Conservation (phyloP, 2,329 filamentous ascomycete genomes). For the Fusarium sublunatum region DNA sequence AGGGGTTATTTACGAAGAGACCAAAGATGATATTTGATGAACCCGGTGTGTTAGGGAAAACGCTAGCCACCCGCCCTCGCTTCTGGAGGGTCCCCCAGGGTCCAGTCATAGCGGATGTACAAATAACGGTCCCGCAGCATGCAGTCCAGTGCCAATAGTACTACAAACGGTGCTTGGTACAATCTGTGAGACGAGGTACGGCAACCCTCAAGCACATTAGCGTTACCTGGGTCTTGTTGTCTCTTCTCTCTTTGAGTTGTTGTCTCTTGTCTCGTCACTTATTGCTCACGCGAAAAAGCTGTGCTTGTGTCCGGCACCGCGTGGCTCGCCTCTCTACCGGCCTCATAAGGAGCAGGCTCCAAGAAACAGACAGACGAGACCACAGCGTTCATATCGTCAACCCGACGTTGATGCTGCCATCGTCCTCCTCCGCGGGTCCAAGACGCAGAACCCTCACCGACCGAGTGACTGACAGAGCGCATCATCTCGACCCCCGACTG, state of each 20-base stretch:
- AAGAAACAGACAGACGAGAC: constrained; percentile 33
- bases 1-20: constrained; percentile 13
- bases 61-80: constrained; percentile 19
- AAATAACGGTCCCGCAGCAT: constrained; percentile 7
- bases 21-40: constrained; percentile 18
- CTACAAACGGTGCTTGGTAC: constrained; percentile 43
- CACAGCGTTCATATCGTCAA: constrained; percentile 36
- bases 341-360: constrained; percentile 48
- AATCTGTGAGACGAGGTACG: constrained; percentile 29
- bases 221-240: constrained; percentile 41
- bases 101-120: constrained; percentile 18
- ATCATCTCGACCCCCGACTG: constrained; percentile 11
- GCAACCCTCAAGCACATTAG: constrained; percentile 37
- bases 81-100: constrained; percentile 15
- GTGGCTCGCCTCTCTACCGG: constrained; percentile 46
- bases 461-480: constrained; percentile 19
- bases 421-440: constrained; percentile 25
- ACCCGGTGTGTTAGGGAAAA: constrained; percentile 11
- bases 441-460: constrained; percentile 37
- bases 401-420: constrained; percentile 31
- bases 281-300: constrained; percentile 38
- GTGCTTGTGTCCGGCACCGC: constrained; percentile 42
- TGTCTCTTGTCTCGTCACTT: constrained; percentile 44
- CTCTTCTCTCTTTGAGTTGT: constrained; percentile 46
- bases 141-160: constrained; percentile 39